A percentile compares a stretch with the other conserved stretches of the same genome.
These are phyloP conservation scores for Dryas integrifolia DNA, from an alignment of 331 rosid genomes.

Conservation along the genomic window DNA sequence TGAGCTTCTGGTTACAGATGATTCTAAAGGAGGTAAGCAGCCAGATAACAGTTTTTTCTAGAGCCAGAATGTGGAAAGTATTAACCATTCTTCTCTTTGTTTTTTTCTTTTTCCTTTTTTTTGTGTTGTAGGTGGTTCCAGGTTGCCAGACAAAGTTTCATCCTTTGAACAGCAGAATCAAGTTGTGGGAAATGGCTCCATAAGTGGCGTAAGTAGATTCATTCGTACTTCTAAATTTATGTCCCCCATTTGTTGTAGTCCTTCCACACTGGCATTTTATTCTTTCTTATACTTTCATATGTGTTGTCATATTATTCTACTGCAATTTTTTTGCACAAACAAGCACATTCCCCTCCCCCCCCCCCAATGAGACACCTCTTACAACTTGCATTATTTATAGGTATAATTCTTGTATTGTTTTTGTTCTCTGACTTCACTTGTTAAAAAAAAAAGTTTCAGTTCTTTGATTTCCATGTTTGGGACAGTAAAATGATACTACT, in stretches of 20 bases:
- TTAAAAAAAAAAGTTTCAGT: neutral
- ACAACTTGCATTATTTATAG: neutral
- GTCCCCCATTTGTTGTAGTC: neutral
- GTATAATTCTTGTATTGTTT: neutral
- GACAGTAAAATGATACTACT: neutral
- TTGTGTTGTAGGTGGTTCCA: slow-evolving; percentile 1
- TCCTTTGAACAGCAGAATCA: slow-evolving; percentile 53
- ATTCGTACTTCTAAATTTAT: slow-evolving; percentile 18
- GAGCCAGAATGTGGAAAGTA: slow-evolving; percentile 18
- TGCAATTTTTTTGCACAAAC: neutral
- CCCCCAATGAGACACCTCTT: neutral
- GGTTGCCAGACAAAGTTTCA: slow-evolving; percentile 44
- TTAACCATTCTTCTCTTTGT: slow-evolving; percentile 20
- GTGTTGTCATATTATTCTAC: neutral
- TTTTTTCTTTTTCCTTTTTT: neutral
- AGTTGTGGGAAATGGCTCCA: slow-evolving; percentile 37
- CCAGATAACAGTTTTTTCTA: slow-evolving; percentile 22
- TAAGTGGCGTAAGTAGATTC: slow-evolving; percentile 52
- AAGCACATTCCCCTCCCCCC: neutral
- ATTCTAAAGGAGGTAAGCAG: slow-evolving; percentile 64
- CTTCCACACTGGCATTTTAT: neutral
- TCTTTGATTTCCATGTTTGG: neutral
- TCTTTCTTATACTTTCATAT: neutral
- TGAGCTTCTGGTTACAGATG: slow-evolving; percentile 68
- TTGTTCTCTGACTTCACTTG: neutral